A percentile compares a stretch with the other conserved stretches of the same genome.
Conservation (phyloP, 1,284 basidiomycete genomes). For the Stygiomarasmius scandens region DNA sequence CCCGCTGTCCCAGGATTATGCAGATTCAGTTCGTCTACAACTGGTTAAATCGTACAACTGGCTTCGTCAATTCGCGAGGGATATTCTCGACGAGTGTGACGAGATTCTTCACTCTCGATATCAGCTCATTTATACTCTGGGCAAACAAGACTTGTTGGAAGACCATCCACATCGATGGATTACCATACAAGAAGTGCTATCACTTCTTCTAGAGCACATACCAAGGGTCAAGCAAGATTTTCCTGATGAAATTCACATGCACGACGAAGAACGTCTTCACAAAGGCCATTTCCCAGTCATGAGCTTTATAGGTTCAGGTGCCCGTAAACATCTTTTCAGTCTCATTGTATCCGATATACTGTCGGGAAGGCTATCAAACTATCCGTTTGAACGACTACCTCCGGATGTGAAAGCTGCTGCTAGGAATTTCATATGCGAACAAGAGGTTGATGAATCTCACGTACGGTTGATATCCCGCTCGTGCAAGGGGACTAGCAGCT, state of each 20-base stretch:
- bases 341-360: slow-evolving; percentile 27
- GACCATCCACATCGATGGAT: slow-evolving; percentile 49
- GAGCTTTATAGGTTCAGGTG: slow-evolving; percentile 30
- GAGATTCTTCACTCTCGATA: slow-evolving; percentile 24
- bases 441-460: background rate
- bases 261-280: slow-evolving; percentile 9
- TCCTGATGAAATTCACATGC: slow-evolving; percentile 20
- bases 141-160: slow-evolving; percentile 39
- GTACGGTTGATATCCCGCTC: background rate
- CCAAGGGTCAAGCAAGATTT: slow-evolving; percentile 10
- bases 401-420: slow-evolving; percentile 20
- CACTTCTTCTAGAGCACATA: slow-evolving; percentile 16
- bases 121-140: slow-evolving; percentile 39
- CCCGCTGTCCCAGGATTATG: background rate
- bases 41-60: slow-evolving; percentile 5
- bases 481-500: slow-evolving; percentile 19
- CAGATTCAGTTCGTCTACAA: slow-evolving; percentile 6
- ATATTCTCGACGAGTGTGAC: slow-evolving; percentile 19
- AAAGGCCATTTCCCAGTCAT: slow-evolving; percentile 34
- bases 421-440: slow-evolving; percentile 25
- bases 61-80: slow-evolving; percentile 10
- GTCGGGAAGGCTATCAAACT: slow-evolving; percentile 23
- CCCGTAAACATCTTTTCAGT: slow-evolving; percentile 24
- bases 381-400: slow-evolving; percentile 23
- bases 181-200: slow-evolving; percentile 7